Base-by-base conservation (phyloP, 768 basidiomycete genomes). In the Dentipellis fragilis region DNA sequence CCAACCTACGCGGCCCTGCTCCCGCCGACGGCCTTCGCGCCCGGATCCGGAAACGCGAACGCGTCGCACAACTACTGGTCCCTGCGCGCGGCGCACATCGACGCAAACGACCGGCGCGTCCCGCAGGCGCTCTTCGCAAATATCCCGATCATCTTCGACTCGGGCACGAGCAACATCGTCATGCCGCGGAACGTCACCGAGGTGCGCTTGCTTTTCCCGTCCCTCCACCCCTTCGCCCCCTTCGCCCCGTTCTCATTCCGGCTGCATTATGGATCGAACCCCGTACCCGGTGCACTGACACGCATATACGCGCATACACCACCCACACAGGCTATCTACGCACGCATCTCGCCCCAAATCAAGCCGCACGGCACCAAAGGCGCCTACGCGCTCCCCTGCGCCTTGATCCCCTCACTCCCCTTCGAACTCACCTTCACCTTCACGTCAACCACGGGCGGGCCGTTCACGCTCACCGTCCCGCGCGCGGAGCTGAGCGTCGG, bases 331-430 rank as follows among this genome's bases (percentile, higher is more conserved):
- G 78, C 77, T 8, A 77, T 82, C 54, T 79, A 81, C 62, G 73
- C 79, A 21, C 70, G 78, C 58, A 81, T 83, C 54, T 81, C 80
- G n/a, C 73, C 78, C 34, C 67, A 78, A 58, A 81, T 83, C 66
- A 66, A 76, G 59, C 74, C 80, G 11, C 76, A 76, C 63, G 57
- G 68, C 9, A 72, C 69, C 59, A 72, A 77, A 38, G 80, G 80
- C 17, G 76, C 79, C 3, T 81, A 78, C 66, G 80, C 79, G 42
- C 77, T 80, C 57, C 68, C 79, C 6, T 82, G 80, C 69, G 61
- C 66, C 59, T 64, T 67, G 54, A 75, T 80, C 57, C 55, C 68
- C 37, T 69, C 73, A 1, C 69, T 81, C 37, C 74, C 77, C 45
- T 80, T 80, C 9, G 67, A 65, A 57, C 80, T 82, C 62, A 73